Percentiles rank a stretch among this genome's conserved stretches.
phyloP scores from a whole-genome alignment of 306 rosid genomes.

The Malus domestica region ASM211411v1 NC_041799.1:36932501-36933000 shows the following conservation, averaged over 20 bases:
- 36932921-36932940: neutral
- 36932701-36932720: neutral
- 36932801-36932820: neutral
- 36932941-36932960: neutral
- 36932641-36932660: neutral
- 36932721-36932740: neutral
- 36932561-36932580: neutral
- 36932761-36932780: neutral
- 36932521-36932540: neutral
- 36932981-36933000: neutral
- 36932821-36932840: neutral
- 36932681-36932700: neutral
- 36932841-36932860: neutral
- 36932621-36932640: neutral
- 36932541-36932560: neutral
- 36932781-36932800: neutral
- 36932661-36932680: neutral
- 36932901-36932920: neutral
- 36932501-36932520: neutral
- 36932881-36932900: neutral
- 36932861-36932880: neutral
- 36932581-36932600: neutral
- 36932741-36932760: neutral
- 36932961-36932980: neutral
- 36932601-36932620: neutral